A percentile compares a stretch with the other conserved stretches of the same genome.
Evolutionary conservation across 768 basidiomycete genomes (phyloP).

Genomic region (Russula vinacea): DNA sequence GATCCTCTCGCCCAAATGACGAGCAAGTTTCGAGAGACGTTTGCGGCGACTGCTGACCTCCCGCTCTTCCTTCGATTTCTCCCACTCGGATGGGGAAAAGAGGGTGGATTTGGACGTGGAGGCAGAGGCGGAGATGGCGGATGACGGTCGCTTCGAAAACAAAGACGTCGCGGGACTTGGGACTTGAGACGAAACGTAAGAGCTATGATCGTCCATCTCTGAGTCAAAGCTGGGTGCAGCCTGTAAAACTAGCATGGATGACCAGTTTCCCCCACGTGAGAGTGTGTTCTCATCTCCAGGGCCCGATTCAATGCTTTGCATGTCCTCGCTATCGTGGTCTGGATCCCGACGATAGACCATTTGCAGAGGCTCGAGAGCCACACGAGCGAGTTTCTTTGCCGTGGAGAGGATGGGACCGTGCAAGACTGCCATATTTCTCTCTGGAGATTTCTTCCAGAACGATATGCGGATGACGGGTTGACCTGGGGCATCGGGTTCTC

Average conservation of each 20-base stretch:
- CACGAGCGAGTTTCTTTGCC: conserved; percentile 19
- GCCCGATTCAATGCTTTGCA: background rate
- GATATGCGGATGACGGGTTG: conserved; percentile 9
- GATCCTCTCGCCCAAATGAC: conserved; percentile 22
- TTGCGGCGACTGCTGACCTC: conserved; percentile 20
- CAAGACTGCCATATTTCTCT: background rate
- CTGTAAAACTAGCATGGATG: background rate
- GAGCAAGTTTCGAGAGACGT: conserved; percentile 27
- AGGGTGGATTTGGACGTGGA: conserved; percentile 4
- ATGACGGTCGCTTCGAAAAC: conserved; percentile 10
- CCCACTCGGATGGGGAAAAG: conserved; percentile 7
- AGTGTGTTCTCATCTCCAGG: background rate
- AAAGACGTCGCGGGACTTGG: background rate
- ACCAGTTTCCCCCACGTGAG: background rate
- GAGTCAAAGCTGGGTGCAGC: background rate
- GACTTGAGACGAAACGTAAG: background rate
- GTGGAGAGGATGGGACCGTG: background rate
- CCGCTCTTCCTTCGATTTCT: conserved; percentile 9
- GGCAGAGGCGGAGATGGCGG: conserved; percentile 13
- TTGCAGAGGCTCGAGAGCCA: conserved; percentile 5
- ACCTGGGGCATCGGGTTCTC: conserved; percentile 21
- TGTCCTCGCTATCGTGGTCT: background rate
- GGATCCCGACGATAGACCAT: conserved; percentile 5
- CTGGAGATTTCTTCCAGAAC: background rate
- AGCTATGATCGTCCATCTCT: background rate